phyloP scores from a whole-genome alignment of 2,329 filamentous ascomycete genomes.

The Alternaria solani region DNA sequence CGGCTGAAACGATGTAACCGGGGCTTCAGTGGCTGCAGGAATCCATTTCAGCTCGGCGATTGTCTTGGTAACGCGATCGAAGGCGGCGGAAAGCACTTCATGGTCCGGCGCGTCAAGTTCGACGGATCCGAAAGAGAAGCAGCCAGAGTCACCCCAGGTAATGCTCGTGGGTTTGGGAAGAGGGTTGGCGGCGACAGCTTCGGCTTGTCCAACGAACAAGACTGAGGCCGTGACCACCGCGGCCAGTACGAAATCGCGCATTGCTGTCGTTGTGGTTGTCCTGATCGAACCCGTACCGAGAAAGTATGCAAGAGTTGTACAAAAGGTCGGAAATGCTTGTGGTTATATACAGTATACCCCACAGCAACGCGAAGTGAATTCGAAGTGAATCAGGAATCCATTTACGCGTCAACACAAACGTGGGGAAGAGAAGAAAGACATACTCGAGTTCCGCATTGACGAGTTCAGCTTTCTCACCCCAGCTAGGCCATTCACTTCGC shows the following conservation, averaged over 20 bases:
- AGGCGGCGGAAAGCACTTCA: constrained; percentile 55
- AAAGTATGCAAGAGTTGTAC: neutral
- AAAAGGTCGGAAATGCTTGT: neutral
- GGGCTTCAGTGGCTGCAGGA: constrained; percentile 62
- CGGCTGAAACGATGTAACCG: constrained; percentile 59
- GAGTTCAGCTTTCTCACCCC: constrained; percentile 5
- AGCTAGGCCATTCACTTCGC: constrained; percentile 23
- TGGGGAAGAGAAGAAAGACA: constrained; percentile 23
- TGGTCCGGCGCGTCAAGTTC: constrained; percentile 49
- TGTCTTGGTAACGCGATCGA: constrained; percentile 59
- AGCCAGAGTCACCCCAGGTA: constrained; percentile 62
- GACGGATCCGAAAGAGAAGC: constrained; percentile 54
- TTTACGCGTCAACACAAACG: constrained; percentile 11
- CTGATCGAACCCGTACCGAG: constrained; percentile 1
- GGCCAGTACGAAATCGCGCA: constrained; percentile 44
- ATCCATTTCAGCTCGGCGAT: constrained; percentile 63
- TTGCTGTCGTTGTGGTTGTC: constrained; percentile 16
- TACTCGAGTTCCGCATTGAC: constrained; percentile 30
- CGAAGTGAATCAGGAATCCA: constrained; percentile 14
- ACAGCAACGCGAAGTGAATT: neutral
- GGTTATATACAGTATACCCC: constrained; percentile 2
- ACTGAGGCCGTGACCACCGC: constrained; percentile 42
- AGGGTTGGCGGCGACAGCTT: constrained; percentile 62
- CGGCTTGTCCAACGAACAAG: constrained; percentile 48
- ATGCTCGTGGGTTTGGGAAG: constrained; percentile 63